Evolutionary conservation across 2,329 filamentous ascomycete genomes (phyloP).

Genomic region (Waltergamsia citrina): DNA sequence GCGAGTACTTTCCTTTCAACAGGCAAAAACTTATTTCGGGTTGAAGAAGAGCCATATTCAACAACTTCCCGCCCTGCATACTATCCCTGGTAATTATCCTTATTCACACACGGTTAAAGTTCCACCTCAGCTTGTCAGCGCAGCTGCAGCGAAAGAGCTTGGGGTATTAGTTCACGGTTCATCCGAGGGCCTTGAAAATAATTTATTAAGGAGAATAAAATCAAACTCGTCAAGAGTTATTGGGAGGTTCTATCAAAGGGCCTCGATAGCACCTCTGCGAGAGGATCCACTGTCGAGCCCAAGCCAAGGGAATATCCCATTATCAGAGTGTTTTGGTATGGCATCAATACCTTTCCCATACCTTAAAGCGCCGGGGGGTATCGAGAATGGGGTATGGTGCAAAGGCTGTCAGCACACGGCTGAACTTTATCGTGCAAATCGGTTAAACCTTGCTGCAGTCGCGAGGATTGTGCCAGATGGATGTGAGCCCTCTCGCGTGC

Average conservation of each 20-base stretch:
- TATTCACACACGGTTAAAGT: not conserved
- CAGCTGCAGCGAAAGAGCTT: slow-evolving; percentile 3
- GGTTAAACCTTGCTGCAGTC: not conserved
- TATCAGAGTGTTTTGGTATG: slow-evolving; percentile 4
- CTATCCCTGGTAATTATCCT: not conserved
- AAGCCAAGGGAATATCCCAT: not conserved
- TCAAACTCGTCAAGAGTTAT: not conserved
- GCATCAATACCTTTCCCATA: slow-evolving; percentile 5
- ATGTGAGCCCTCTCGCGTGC: not conserved
- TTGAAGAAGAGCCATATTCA: not conserved
- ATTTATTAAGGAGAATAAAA: not conserved
- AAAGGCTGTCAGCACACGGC: slow-evolving; percentile 2
- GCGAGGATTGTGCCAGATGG: not conserved
- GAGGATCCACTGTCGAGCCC: slow-evolving; percentile 1
- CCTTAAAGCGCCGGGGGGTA: not conserved
- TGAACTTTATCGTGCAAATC: not conserved
- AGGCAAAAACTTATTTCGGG: slow-evolving; percentile 1
- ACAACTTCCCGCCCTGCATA: not conserved
- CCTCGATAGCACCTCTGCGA: not conserved
- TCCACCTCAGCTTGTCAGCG: slow-evolving; percentile 4
- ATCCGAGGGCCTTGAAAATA: not conserved
- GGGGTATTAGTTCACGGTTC: slow-evolving; percentile 3
- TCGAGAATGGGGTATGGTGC: slow-evolving; percentile 5
- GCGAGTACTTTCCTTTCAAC: not conserved
- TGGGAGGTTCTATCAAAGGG: slow-evolving; percentile 2